Evolutionary conservation across 192 early-diverging fungal species (phyloP), one percentile per base, ranked within the genome.

Genomic region (Mortierella hygrophila): DNA sequence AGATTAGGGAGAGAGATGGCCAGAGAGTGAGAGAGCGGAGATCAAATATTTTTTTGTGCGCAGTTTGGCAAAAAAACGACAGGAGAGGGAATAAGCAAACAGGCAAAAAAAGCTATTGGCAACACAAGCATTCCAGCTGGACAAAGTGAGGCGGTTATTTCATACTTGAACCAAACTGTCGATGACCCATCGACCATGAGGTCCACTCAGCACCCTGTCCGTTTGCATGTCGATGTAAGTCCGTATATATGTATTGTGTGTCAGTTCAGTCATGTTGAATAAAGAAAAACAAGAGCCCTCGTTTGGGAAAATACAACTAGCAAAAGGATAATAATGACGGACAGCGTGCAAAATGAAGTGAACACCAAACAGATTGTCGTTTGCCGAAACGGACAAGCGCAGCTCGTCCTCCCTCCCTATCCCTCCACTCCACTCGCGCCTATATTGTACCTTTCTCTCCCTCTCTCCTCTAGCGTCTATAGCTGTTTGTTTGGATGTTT

Each of bases 21-120:
- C 20, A 41, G 11, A 38, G 44, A 4, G 18, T 40, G 68, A 20
- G 35, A 21, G 38, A 71, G 70, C 38, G 70, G 70, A 41, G 41
- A 71, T 70, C 23, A 42, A 38, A 42, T 42, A 42, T 42, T 71
- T 71, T 38, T 71, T 42, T 42, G 38, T 71, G 38, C 70, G 35
- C 70, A 65, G 60, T 32, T 65, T 13, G 29, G 29, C 60, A 65
- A 65, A 11, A 32, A 9, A 29, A 4, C 9, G n/a, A 70, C 13
- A 8, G 57, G 57, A 60, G 23, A 65, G 29, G 11, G 11, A 32
- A 4, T 65, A 15, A 29, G 10, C 42, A 13, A 63, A 6, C 21
- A 60, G 3, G 5, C 55, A 63, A 49, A 49, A 49, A 49, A 49
- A 49, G 13, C 47, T 16, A 49, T 18, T 15, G 47, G 18, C 47